Percentiles rank a stretch among this genome's conserved stretches.
These are phyloP conservation scores for Cetradonia linearis DNA, from an alignment of 495 filamentous ascomycete genomes.

Conservation along the genomic window DNA sequence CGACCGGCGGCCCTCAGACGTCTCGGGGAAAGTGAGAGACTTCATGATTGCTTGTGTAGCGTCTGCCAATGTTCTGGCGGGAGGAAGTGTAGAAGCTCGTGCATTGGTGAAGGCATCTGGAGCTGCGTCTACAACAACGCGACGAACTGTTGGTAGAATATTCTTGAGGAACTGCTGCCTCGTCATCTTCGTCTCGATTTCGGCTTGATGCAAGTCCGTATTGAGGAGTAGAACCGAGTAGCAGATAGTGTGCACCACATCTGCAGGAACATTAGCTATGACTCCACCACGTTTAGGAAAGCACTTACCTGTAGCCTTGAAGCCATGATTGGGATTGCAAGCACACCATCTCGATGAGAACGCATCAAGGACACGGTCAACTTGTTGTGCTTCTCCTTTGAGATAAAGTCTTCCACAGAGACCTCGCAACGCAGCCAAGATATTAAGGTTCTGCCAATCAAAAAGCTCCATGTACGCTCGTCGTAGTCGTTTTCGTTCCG, in stretches of 20 bases:
- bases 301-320: slow-evolving; percentile 73
- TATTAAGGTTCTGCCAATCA: slow-evolving; percentile 73
- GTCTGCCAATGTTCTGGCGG: slow-evolving; percentile 25
- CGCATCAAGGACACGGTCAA: slow-evolving; percentile 84
- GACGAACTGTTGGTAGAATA: slow-evolving; percentile 79
- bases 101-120: slow-evolving; percentile 56
- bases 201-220: slow-evolving; percentile 88
- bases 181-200: slow-evolving; percentile 95
- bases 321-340: slow-evolving; percentile 90
- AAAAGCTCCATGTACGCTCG: slow-evolving; percentile 88
- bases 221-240: slow-evolving; percentile 94
- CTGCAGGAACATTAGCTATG: slow-evolving; percentile 32
- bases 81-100: slow-evolving; percentile 37
- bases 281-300: background rate
- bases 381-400: slow-evolving; percentile 90
- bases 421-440: slow-evolving; percentile 65
- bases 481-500: slow-evolving; percentile 53
- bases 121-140: slow-evolving; percentile 59
- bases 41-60: slow-evolving; percentile 1
- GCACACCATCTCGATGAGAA: slow-evolving; percentile 85
- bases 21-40: slow-evolving; percentile 5
- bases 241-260: slow-evolving; percentile 94
- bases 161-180: slow-evolving; percentile 90
- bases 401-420: slow-evolving; percentile 77
- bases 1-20: slow-evolving; percentile 17